phyloP scores from a whole-genome alignment of 2,329 filamentous ascomycete genomes.

The Phyllosticta ampelicida region DNA sequence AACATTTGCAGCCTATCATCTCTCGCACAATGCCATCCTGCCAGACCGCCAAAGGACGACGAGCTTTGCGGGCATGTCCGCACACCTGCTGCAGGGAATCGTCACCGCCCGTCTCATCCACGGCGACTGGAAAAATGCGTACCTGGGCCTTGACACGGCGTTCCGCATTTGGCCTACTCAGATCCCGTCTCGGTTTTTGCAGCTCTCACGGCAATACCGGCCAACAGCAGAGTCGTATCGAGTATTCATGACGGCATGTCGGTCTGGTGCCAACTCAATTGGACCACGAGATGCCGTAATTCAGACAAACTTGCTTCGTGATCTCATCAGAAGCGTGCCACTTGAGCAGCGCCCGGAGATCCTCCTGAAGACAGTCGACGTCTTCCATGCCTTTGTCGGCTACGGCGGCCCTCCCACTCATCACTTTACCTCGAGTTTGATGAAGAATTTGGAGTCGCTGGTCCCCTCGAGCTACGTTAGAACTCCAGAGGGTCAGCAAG shows the following conservation, averaged over 20 bases:
- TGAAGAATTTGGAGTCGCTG: slow-evolving; percentile 19
- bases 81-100: slow-evolving; percentile 38
- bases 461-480: neutral
- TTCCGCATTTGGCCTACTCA: slow-evolving; percentile 37
- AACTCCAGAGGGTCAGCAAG: slow-evolving; percentile 12
- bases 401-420: slow-evolving; percentile 25
- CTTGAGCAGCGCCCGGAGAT: neutral
- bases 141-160: slow-evolving; percentile 39
- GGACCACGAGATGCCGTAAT: slow-evolving; percentile 23
- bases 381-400: slow-evolving; percentile 32
- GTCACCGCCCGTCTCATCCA: slow-evolving; percentile 35
- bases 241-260: slow-evolving; percentile 38
- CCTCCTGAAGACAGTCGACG: slow-evolving; percentile 31
- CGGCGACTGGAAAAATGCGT: slow-evolving; percentile 38
- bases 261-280: slow-evolving; percentile 29
- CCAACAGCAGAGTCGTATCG: slow-evolving; percentile 38
- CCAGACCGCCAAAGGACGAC: slow-evolving; percentile 29
- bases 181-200: slow-evolving; percentile 33
- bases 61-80: slow-evolving; percentile 27
- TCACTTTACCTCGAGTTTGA: slow-evolving; percentile 30
- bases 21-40: slow-evolving; percentile 37
- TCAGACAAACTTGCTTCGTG: slow-evolving; percentile 22
- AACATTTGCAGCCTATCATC: slow-evolving; percentile 36
- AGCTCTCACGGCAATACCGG: slow-evolving; percentile 35
- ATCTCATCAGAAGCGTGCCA: neutral